Conservation (phyloP, 768 basidiomycete species). For the Termitomyces sp. region DNA sequence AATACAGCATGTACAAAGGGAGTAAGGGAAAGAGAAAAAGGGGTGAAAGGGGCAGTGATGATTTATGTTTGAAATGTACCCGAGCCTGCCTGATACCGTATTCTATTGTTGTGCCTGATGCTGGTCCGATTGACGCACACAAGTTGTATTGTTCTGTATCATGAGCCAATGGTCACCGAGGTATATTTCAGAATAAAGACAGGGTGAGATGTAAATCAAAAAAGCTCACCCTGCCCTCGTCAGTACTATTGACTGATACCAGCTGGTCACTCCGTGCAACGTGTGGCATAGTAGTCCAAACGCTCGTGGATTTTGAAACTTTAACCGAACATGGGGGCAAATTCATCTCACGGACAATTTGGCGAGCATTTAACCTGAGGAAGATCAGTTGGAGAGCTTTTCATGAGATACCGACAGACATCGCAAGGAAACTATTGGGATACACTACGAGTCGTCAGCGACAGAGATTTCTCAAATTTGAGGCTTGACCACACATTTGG, state of each 20-base stretch:
- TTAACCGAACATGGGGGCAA: constrained; percentile 3
- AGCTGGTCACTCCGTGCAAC: not conserved
- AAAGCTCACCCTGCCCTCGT: constrained; percentile 11
- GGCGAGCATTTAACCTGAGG: constrained; percentile 19
- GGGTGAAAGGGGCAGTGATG: no score
- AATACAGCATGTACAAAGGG: no score
- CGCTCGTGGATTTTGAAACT: constrained; percentile 12
- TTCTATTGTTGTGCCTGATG: no score
- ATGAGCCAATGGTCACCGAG: no score
- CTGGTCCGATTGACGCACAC: no score
- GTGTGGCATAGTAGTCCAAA: constrained; percentile 11
- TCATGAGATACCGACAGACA: constrained; percentile 10
- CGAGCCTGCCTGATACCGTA: no score
- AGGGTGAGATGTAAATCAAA: no score
- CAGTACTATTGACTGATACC: not conserved
- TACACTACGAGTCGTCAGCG: constrained; percentile 18
- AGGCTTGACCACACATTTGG: constrained; percentile 13
- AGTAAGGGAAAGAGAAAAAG: no score
- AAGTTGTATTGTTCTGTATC: no score
- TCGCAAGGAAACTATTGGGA: constrained; percentile 26
- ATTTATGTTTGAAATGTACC: no score
- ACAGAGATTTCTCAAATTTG: not conserved
- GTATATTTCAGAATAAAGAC: no score
- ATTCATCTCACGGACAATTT: constrained; percentile 11
- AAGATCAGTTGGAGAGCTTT: no score